Percentiles rank a stretch among this genome's conserved stretches.
Conservation (phyloP, 106 monocot species). For the Allium cepa region DNA sequence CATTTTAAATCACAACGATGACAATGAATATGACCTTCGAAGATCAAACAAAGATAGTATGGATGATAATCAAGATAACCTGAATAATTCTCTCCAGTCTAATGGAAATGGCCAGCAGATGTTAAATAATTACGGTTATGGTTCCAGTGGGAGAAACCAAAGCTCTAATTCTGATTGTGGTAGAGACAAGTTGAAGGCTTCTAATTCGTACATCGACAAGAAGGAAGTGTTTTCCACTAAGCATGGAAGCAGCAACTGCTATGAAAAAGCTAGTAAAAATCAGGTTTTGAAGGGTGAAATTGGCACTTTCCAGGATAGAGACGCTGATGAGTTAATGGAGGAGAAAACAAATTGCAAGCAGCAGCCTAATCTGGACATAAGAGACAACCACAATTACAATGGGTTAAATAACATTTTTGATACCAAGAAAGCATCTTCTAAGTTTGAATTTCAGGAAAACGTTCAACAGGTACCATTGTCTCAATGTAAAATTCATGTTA, state of each 20-base stretch:
- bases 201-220: slow-evolving; percentile 11
- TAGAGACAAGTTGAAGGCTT: slow-evolving; percentile 20
- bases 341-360: slow-evolving; percentile 1
- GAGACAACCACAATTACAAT: slow-evolving; percentile 7
- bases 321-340: slow-evolving; percentile 4
- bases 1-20: neutral
- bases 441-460: slow-evolving; percentile 10
- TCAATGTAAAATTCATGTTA: slow-evolving; percentile 10
- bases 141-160: slow-evolving; percentile 19
- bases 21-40: slow-evolving; percentile 3
- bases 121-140: slow-evolving; percentile 13
- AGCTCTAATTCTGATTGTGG: slow-evolving; percentile 18
- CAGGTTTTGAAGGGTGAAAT: slow-evolving; percentile 5
- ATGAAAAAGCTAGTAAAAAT: slow-evolving; percentile 2
- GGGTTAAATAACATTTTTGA: slow-evolving; percentile 9
- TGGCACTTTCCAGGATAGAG: slow-evolving; percentile 10
- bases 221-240: slow-evolving; percentile 14
- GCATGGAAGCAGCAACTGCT: slow-evolving; percentile 1
- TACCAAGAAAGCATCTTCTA: slow-evolving; percentile 6
- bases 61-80: slow-evolving; percentile 6
- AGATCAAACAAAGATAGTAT: slow-evolving; percentile 4
- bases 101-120: slow-evolving; percentile 14
- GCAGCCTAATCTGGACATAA: slow-evolving; percentile 1
- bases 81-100: slow-evolving; percentile 3
- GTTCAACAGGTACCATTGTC: slow-evolving; percentile 11